Evolutionary conservation across 192 early-diverging fungal genomes (phyloP), one percentile per base, ranked within the genome.

Genomic region (Spinellus fusiger): DNA sequence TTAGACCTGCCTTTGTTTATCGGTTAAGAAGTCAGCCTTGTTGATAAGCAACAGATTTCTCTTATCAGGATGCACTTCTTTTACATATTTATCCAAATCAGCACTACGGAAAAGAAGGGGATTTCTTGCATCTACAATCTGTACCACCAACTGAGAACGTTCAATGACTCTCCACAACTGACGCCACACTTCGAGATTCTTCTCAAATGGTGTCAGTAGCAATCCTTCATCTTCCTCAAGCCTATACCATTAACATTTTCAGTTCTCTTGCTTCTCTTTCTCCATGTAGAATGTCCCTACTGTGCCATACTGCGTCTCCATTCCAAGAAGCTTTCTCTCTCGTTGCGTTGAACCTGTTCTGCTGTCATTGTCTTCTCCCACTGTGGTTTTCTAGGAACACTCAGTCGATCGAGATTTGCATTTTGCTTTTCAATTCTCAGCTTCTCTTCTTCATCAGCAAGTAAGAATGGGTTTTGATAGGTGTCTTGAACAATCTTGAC

Each of bases 111-210:
- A 99, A 44, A 99, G 74, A 59, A 94, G 65, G 0, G 95, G 95
- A 76, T 98, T 94, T 46, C 97, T 83, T 6, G 95, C 96, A 80
- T 99, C 97, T 29, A 99, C 97, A 56, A 99, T 98, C 80, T 99
- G 97, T 32, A 98, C 95, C 16, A 99, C 75, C 76, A 98, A 64
- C 60, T 96, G 87, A 26, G 93, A 96, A 49, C 93, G 81, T 75
- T 99, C 97, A 64, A 98, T 91, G 46, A 99, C 97, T 29, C 97
- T 85, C 97, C 97, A 99, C 31, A 99, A 80, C 71, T 99, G 97
- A 53, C 95, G 80, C 96, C 96, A 99, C 25, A 99, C 91, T 76
- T 99, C 97, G 22, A 99, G 60, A 75, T 99, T 99, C 50, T 94
- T 87, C 77, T 99, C 97, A 60, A 94, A 99, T 28, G 97, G 97